Conservation (phyloP, 2,329 filamentous ascomycete species). For the Fusarium burgessii region DNA sequence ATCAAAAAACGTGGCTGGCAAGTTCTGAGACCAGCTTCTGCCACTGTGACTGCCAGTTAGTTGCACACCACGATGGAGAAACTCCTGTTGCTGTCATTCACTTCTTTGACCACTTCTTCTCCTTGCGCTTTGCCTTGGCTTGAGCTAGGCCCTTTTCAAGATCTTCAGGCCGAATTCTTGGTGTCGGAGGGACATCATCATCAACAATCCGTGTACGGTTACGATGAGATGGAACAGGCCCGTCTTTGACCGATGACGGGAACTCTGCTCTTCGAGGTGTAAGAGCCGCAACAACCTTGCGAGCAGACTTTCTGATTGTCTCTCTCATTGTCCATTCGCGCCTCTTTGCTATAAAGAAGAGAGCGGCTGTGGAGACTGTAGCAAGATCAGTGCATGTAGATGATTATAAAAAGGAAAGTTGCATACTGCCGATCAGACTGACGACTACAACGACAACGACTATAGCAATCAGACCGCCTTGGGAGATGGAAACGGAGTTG, state of each 20-base stretch:
- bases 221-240: conserved; percentile 43
- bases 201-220: conserved; percentile 60
- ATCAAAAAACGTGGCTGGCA: conserved; percentile 3
- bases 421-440: conserved; percentile 76
- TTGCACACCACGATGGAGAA: not conserved
- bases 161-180: conserved; percentile 65
- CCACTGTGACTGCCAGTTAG: conserved; percentile 3
- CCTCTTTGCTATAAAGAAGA: conserved; percentile 87
- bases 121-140: conserved; percentile 53
- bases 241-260: conserved; percentile 67
- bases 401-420: not conserved
- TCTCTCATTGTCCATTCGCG: conserved; percentile 84
- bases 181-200: conserved; percentile 71
- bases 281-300: conserved; percentile 69
- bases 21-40: not conserved
- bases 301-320: conserved; percentile 75
- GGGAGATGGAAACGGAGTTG: conserved; percentile 71
- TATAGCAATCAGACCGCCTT: conserved; percentile 78
- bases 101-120: conserved; percentile 43
- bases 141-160: conserved; percentile 67
- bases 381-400: conserved; percentile 25
- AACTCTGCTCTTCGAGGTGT: conserved; percentile 73
- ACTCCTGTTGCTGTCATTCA: not conserved
- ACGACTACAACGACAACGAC: conserved; percentile 77
- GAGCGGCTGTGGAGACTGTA: conserved; percentile 71